Percentiles rank a stretch among this genome's conserved stretches.
Evolutionary conservation across 768 basidiomycete species (phyloP).

Genomic region (Suillus subaureus): DNA sequence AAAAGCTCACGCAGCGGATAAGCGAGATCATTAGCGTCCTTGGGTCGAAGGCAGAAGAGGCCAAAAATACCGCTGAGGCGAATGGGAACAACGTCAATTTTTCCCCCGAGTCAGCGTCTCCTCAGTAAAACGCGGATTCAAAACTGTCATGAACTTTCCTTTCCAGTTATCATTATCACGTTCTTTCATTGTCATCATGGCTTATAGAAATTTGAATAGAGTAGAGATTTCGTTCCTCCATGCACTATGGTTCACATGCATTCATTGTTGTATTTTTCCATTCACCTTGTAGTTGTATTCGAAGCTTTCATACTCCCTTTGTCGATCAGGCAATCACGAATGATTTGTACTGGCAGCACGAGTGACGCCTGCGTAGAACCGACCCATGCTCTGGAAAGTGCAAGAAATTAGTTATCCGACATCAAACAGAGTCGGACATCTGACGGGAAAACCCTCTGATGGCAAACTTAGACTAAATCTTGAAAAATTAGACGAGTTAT

Average conservation of each 20-base stretch:
- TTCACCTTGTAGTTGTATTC: not conserved
- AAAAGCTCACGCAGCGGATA: slow-evolving; percentile 46
- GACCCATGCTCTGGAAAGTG: too few relatives aligned
- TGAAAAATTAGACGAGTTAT: too few relatives aligned
- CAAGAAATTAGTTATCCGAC: too few relatives aligned
- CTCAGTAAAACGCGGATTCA: slow-evolving; percentile 13
- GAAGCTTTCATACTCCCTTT: slow-evolving; percentile 1
- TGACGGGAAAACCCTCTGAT: too few relatives aligned
- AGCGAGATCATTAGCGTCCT: slow-evolving; percentile 29
- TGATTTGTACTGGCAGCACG: not conserved
- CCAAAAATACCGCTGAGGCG: not conserved
- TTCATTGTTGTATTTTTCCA: not conserved
- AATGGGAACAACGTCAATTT: not conserved
- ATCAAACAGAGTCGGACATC: too few relatives aligned
- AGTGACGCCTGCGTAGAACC: too few relatives aligned
- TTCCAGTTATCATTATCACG: slow-evolving; percentile 12
- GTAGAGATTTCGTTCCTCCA: slow-evolving; percentile 25
- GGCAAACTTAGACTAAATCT: too few relatives aligned
- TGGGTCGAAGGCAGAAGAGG: slow-evolving; percentile 32
- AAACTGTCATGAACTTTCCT: not conserved
- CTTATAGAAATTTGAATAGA: slow-evolving; percentile 26
- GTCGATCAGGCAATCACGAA: not conserved
- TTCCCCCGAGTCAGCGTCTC: not conserved
- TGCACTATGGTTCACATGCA: not conserved
- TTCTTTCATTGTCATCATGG: slow-evolving; percentile 10